Conservation (phyloP, 2,329 filamentous ascomycete genomes). For the Orbilia quercus region DNA sequence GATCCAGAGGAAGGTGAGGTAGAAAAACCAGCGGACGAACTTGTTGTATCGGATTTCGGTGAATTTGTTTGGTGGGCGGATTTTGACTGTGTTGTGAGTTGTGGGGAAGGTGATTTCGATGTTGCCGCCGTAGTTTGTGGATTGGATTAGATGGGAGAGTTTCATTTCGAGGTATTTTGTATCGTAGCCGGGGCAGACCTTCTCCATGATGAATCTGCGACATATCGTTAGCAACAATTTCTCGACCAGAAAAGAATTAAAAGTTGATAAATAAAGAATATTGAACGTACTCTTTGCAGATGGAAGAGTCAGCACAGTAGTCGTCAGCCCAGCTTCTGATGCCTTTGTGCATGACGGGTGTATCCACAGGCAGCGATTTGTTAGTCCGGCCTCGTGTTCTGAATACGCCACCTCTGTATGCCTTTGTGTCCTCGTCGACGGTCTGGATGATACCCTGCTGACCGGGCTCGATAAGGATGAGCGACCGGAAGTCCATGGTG, state of each 20-base stretch:
- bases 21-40: constrained; percentile 75
- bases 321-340: constrained; percentile 75
- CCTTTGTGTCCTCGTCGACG: constrained; percentile 71
- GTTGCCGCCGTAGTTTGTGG: constrained; percentile 75
- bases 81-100: constrained; percentile 69
- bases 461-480: constrained; percentile 66
- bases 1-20: constrained; percentile 75
- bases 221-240: constrained; percentile 18
- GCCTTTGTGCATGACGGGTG: constrained; percentile 62
- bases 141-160: constrained; percentile 70
- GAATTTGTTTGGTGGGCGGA: constrained; percentile 72
- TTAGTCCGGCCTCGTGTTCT: constrained; percentile 65
- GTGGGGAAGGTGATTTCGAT: constrained; percentile 72
- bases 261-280: constrained; percentile 1
- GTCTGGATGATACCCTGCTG: constrained; percentile 67
- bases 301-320: constrained; percentile 71
- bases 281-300: constrained; percentile 66
- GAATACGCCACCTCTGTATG: constrained; percentile 73
- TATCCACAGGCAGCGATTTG: constrained; percentile 61
- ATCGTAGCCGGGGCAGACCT: constrained; percentile 71
- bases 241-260: constrained; percentile 64
- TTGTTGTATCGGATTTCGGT: constrained; percentile 74
- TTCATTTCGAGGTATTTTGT: constrained; percentile 67
- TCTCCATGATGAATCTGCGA: constrained; percentile 59
- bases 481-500: constrained; percentile 70